A percentile compares a stretch with the other conserved stretches of the same genome.
phyloP scores from a whole-genome alignment of 2,329 filamentous ascomycete species.

The Septoria linicola region DNA sequence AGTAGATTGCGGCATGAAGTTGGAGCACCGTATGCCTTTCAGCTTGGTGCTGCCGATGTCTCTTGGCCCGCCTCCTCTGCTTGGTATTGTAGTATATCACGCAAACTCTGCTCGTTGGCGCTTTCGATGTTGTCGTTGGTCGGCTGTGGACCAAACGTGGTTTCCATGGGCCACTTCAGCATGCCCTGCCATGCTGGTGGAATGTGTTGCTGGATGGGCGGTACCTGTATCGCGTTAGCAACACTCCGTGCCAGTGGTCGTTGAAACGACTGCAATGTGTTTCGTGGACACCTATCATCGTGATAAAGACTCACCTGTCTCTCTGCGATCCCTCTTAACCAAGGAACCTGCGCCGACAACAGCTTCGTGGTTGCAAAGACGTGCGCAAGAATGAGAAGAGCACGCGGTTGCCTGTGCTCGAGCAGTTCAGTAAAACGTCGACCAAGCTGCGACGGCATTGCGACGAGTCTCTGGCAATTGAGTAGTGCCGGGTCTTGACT shows the following conservation, averaged over 20 bases:
- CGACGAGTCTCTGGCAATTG: constrained; percentile 28
- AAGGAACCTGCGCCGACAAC: constrained; percentile 26
- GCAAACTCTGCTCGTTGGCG: neutral
- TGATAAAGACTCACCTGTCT: constrained; percentile 26
- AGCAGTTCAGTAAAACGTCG: constrained; percentile 29
- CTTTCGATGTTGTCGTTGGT: neutral
- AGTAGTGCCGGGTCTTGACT: constrained; percentile 22
- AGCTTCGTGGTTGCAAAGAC: constrained; percentile 31
- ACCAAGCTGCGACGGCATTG: constrained; percentile 30
- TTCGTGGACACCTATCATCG: too few species aligned
- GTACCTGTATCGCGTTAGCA: neutral
- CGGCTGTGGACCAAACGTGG: constrained; percentile 11
- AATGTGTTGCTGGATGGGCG: neutral
- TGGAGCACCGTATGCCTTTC: too few species aligned
- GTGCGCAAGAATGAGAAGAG: constrained; percentile 29
- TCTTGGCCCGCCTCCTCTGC: too few species aligned
- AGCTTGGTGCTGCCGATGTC: too few species aligned
- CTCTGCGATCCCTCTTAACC: constrained; percentile 30
- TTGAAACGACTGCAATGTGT: too few species aligned
- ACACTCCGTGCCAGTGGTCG: too few species aligned
- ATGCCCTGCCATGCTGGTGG: constrained; percentile 8
- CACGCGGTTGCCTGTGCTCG: constrained; percentile 26
- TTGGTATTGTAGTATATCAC: neutral
- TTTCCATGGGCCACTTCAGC: constrained; percentile 29
- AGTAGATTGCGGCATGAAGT: too few species aligned